Evolutionary conservation across 1,139 yeast species (phyloP).

Genomic region (Chernovozyma sophiae-reginae): DNA sequence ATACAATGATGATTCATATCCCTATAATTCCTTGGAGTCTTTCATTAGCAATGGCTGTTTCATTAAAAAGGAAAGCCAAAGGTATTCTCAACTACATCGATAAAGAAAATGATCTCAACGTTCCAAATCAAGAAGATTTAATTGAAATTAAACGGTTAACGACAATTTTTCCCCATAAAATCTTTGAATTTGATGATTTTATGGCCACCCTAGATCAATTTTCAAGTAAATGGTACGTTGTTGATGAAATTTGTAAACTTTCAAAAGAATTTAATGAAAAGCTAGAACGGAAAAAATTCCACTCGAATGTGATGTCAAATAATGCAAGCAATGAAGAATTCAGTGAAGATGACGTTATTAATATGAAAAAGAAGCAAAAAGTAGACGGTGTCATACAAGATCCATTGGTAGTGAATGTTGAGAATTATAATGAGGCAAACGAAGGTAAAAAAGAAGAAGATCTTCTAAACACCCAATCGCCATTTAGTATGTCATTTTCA

Average conservation of each 20-base stretch:
- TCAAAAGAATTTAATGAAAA: conserved; percentile 21
- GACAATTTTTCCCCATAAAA: not conserved
- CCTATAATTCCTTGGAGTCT: conserved; percentile 28
- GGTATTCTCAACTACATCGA: conserved; percentile 1
- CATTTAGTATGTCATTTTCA: not conserved
- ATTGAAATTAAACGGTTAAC: not conserved
- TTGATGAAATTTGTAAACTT: conserved; percentile 25
- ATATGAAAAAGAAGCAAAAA: not conserved
- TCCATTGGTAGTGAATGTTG: not conserved
- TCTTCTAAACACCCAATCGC: not conserved
- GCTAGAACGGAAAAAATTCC: conserved; percentile 11
- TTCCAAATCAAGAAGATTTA: not conserved
- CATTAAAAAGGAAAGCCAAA: conserved; percentile 14
- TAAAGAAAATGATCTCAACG: not conserved
- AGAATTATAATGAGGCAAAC: not conserved
- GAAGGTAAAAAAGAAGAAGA: not conserved
- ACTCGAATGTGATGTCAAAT: conserved; percentile 1
- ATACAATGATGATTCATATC: conserved; percentile 19
- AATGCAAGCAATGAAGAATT: conserved; percentile 5
- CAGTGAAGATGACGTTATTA: not conserved
- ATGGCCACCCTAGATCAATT: conserved; percentile 19
- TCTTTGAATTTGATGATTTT: conserved; percentile 15
- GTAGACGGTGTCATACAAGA: not conserved
- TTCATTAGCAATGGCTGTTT: conserved; percentile 18
- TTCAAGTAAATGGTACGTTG: conserved; percentile 25